Conservation (phyloP, 495 filamentous ascomycete genomes). For the Lindgomyces ingoldianus region DNA sequence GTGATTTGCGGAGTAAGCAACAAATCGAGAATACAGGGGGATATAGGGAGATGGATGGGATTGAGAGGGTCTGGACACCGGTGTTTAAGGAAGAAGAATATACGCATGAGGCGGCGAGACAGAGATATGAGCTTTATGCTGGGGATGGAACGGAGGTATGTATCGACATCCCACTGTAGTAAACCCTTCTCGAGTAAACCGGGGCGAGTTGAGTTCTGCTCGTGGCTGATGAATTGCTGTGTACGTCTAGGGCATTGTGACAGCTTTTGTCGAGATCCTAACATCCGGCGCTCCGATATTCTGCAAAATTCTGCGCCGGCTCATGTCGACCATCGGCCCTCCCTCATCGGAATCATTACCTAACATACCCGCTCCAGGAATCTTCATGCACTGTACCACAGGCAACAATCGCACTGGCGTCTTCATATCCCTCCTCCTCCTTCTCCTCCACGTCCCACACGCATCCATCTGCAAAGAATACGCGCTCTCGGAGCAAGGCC, state of each 20-base stretch:
- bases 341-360: not conserved
- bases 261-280: slow-evolving; percentile 33
- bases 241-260: slow-evolving; percentile 27
- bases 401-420: slow-evolving; percentile 36
- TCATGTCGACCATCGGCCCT: not conserved
- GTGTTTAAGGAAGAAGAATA: slow-evolving; percentile 32
- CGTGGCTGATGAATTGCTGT: not conserved
- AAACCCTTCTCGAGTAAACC: not conserved
- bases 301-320: not conserved
- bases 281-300: slow-evolving; percentile 22
- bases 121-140: slow-evolving; percentile 33
- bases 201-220: not conserved
- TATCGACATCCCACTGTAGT: not conserved
- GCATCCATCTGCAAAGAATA: slow-evolving; percentile 22
- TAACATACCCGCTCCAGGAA: not conserved
- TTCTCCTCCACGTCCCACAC: slow-evolving; percentile 16
- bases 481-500: slow-evolving; percentile 22
- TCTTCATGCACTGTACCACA: slow-evolving; percentile 35
- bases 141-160: slow-evolving; percentile 28
- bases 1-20: slow-evolving; percentile 31
- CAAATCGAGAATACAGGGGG: slow-evolving; percentile 32
- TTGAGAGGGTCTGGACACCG: slow-evolving; percentile 26
- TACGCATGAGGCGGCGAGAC: slow-evolving; percentile 27
- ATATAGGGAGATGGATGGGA: slow-evolving; percentile 24
- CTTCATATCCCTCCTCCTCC: slow-evolving; percentile 27